Conservation (phyloP, 164 flowering plant genomes). For the Platanus orientalis region DNA sequence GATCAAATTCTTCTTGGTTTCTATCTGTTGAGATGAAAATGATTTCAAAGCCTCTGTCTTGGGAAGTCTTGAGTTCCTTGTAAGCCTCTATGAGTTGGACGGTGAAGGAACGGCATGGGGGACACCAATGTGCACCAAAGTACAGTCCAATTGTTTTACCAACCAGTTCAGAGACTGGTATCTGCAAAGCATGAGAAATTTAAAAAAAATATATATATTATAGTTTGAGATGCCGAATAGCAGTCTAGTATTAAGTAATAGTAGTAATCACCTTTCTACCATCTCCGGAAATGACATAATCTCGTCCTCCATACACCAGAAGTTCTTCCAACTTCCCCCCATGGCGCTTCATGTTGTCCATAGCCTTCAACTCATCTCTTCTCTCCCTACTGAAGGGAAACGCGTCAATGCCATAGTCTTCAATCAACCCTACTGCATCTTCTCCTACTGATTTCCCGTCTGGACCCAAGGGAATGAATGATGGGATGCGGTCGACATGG, state of each 20-base stretch:
- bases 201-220: too few species aligned
- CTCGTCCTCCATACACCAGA: slow-evolving; percentile 25
- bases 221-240: too few species aligned
- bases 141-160: slow-evolving; percentile 61
- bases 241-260: not conserved
- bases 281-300: slow-evolving; percentile 33
- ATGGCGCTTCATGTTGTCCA: slow-evolving; percentile 32
- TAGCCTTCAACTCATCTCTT: slow-evolving; percentile 35
- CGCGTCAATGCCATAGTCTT: slow-evolving; percentile 53
- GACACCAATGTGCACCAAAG: slow-evolving; percentile 62
- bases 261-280: slow-evolving; percentile 28
- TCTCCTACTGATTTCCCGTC: slow-evolving; percentile 26
- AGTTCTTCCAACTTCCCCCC: slow-evolving; percentile 45
- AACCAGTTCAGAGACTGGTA: slow-evolving; percentile 32
- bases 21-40: slow-evolving; percentile 49
- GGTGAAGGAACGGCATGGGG: slow-evolving; percentile 52
- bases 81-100: slow-evolving; percentile 39
- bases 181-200: slow-evolving; percentile 26
- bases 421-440: slow-evolving; percentile 34
- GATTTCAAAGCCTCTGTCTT: slow-evolving; percentile 28
- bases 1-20: slow-evolving; percentile 42
- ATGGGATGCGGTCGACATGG: slow-evolving; percentile 37
- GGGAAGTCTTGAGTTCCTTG: slow-evolving; percentile 24
- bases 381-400: slow-evolving; percentile 48
- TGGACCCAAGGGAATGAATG: slow-evolving; percentile 30